Evolutionary conservation across 257 asterid genomes (phyloP).

Genomic region (Lycium barbarum): DNA sequence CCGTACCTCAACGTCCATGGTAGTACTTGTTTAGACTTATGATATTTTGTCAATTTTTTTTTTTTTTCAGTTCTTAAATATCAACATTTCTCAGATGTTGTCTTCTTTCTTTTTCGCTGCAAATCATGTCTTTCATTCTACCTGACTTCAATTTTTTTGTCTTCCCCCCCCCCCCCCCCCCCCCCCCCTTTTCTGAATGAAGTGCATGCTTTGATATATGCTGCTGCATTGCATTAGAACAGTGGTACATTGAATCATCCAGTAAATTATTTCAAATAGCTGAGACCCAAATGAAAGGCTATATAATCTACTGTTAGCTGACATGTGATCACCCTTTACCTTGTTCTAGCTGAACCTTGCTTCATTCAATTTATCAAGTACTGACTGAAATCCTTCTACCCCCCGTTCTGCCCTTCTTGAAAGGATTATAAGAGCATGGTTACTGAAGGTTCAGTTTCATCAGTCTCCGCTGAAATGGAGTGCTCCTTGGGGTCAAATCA

Average conservation of each 20-base stretch:
- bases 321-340: background rate
- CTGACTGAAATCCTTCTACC: slow-evolving; percentile 32
- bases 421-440: slow-evolving; percentile 59
- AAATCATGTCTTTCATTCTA: background rate
- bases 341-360: slow-evolving; percentile 16
- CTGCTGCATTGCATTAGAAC: slow-evolving; percentile 5
- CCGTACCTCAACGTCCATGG: slow-evolving; percentile 52
- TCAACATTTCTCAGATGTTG: slow-evolving; percentile 8
- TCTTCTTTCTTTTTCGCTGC: background rate
- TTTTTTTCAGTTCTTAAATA: slow-evolving; percentile 8
- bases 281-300: slow-evolving; percentile 16
- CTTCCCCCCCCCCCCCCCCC: no score
- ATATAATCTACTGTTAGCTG: background rate
- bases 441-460: slow-evolving; percentile 53
- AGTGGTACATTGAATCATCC: background rate
- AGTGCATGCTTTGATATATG: background rate
- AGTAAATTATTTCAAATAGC: slow-evolving; percentile 16
- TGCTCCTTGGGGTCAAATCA: slow-evolving; percentile 38
- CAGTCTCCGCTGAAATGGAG: slow-evolving; percentile 46
- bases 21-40: slow-evolving; percentile 35
- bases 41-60: background rate
- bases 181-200: background rate
- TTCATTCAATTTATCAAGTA: slow-evolving; percentile 12
- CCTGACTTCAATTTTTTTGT: background rate
- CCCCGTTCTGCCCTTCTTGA: slow-evolving; percentile 6